Base-by-base conservation (phyloP, 441 rosid species). In the Bruguiera hainesii region DNA sequence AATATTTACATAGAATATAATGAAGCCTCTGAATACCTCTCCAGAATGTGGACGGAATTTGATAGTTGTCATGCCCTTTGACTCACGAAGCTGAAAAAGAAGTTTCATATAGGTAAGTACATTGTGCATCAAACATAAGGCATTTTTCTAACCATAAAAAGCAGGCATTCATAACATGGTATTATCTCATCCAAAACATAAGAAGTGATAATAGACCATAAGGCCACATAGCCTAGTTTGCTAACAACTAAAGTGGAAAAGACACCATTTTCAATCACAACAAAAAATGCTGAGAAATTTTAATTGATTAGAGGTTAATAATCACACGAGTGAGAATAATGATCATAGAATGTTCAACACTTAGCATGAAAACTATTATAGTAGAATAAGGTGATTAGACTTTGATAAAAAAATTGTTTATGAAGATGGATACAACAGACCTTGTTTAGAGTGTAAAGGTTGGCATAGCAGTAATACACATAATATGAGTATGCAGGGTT, bases 401-500 rank as follows among this genome's bases (percentile, higher is more conserved):
- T 55, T 23, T 11, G 48, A 39, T 39, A 39, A 39, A 16, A 16
- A 11, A 39, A 11, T 39, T 39, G 16, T 11, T 13, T 13, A 13
- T 11, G 16, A 15, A 55, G 16, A n/a, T 8, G 9, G 23, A 21
- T 10, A 30, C 21, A 1, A 48, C 61, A 10, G 18, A 78, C 99
- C 99, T 95, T 95, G 73, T 95, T 95, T 79, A 95, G 68, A 5
- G 91, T 87, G 81, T 92, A 86, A 51, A 95, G 89, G 76, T 95
- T 95, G 65, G 98, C 97, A 57, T 95, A 95, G 73, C 98, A 95
- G 76, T 95, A 95, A 77, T 95, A 92, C n/a, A 74, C 93, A 76
- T 95, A 95, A 79, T 95, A 95, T 6, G 99, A 92, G 81, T 67
- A 95, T 19, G 99, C 97, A 66, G 99, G 99, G 75, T 95, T 95